These are phyloP conservation scores for Aureobasidium sp. DNA, from an alignment of 2,329 filamentous ascomycete genomes.

Conservation along the genomic window DNA sequence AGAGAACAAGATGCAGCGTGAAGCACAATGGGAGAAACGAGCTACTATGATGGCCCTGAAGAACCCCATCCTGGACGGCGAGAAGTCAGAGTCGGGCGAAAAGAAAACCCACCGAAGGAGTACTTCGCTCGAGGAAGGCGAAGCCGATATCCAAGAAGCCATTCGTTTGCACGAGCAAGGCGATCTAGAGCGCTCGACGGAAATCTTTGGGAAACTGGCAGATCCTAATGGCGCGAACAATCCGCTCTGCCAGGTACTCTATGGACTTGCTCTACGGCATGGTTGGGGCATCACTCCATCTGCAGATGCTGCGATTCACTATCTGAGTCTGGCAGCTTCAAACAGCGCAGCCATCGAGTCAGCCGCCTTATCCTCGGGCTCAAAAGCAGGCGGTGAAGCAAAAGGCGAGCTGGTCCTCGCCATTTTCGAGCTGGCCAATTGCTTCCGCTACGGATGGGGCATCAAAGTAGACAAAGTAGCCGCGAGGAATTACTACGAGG, in stretches of 20 bases:
- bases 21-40: conserved; percentile 83
- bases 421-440: conserved; percentile 90
- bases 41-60: conserved; percentile 70
- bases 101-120: background rate
- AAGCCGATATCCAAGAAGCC: conserved; percentile 79
- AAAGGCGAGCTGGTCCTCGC: conserved; percentile 95
- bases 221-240: conserved; percentile 81
- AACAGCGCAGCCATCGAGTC: conserved; percentile 85
- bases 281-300: conserved; percentile 83
- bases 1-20: conserved; percentile 34
- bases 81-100: conserved; percentile 4
- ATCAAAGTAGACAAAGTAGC: conserved; percentile 78
- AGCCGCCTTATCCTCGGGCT: conserved; percentile 72
- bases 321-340: conserved; percentile 78
- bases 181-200: conserved; percentile 69
- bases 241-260: conserved; percentile 88
- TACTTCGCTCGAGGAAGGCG: conserved; percentile 25
- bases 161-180: conserved; percentile 86
- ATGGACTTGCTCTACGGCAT: conserved; percentile 86
- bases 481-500: conserved; percentile 89
- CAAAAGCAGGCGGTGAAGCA: conserved; percentile 87
- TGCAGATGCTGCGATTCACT: conserved; percentile 65
- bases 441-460: conserved; percentile 91
- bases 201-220: conserved; percentile 74
- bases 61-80: conserved; percentile 32